Evolutionary conservation across 441 rosid genomes (phyloP).

Genomic region (Populus trichocarpa): DNA sequence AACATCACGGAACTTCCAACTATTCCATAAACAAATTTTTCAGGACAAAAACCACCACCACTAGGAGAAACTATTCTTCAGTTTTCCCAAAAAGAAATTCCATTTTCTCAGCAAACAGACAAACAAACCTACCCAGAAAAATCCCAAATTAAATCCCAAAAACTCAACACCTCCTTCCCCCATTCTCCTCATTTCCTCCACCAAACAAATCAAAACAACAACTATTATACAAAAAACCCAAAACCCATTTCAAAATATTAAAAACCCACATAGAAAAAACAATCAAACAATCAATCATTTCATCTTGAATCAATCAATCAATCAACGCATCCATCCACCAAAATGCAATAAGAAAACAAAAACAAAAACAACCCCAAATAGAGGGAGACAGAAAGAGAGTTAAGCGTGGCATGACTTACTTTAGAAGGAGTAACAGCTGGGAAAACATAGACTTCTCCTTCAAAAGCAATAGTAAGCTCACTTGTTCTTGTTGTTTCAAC

Average conservation of each 20-base stretch:
- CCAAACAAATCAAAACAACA: neutral
- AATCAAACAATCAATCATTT: neutral
- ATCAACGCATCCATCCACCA: neutral
- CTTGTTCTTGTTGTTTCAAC: conserved; percentile 48
- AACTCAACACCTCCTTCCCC: neutral
- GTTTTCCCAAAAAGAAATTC: neutral
- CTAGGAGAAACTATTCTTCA: neutral
- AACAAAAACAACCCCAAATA: neutral
- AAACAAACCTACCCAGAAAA: neutral
- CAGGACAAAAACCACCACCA: neutral
- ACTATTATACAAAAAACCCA: neutral
- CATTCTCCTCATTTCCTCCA: neutral
- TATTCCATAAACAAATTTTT: neutral
- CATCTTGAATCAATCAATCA: neutral
- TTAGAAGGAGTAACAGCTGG: conserved; percentile 52
- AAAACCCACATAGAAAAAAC: neutral
- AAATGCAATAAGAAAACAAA: neutral
- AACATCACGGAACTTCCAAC: neutral
- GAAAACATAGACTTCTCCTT: conserved; percentile 28
- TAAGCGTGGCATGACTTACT: conserved; percentile 42
- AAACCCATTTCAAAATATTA: neutral
- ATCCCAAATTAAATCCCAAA: neutral
- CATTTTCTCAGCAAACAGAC: neutral
- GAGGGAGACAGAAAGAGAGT: conserved; percentile 1
- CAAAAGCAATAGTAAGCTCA: conserved; percentile 67